Base-by-base conservation (phyloP, 352 stramenopile species). In the Aphanomyces euteiches region DNA sequence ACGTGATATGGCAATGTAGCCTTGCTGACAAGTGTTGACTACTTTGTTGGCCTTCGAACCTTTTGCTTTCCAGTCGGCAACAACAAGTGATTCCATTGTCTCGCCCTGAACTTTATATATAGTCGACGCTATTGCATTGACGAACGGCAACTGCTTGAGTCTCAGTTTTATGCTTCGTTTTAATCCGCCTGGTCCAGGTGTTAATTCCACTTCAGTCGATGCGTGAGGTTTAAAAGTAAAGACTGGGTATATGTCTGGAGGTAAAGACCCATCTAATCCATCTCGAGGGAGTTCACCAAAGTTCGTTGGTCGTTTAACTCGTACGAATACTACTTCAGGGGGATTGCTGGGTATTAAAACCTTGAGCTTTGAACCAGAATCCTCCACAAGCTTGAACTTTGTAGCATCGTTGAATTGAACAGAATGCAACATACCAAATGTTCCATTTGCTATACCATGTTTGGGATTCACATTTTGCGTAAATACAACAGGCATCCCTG, bases 51-150 rank as follows among this genome's bases (percentile, higher is more conserved):
- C 15, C 17, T 58, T 58, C 7, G 50, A 19, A 36, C 50, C 17
- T 36, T 36, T 19, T 58, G 50, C 50, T 58, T 58, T 58, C 50
- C 50, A 58, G 36, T 58, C 50, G 8, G 50, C 2, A 36, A 58
- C 50, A 58, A 58, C 50, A 19, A 58, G 50, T 19, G 50, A 58
- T 19, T 58, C 50, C 50, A 58, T 58, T 19, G 50, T 58, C 50
- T 58, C 50, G 50, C 50, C 7, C 21, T 58, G 50, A 12, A 58
- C 36, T 36, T 58, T 58, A 28, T 19, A 58, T 19, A 58, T 58
- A 37, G 50, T 58, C 17, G 50, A 58, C 1, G 50, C 50, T 37
- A 58, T 58, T 58, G 50, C 50, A 36, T 58, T 58, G 17, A 58
- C 50, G 36, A 58, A 58, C 17, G 50, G 50, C 7, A 58, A 19